Conservation (phyloP, 352 stramenopile genomes). For the Phytophthora pinifolia region DNA sequence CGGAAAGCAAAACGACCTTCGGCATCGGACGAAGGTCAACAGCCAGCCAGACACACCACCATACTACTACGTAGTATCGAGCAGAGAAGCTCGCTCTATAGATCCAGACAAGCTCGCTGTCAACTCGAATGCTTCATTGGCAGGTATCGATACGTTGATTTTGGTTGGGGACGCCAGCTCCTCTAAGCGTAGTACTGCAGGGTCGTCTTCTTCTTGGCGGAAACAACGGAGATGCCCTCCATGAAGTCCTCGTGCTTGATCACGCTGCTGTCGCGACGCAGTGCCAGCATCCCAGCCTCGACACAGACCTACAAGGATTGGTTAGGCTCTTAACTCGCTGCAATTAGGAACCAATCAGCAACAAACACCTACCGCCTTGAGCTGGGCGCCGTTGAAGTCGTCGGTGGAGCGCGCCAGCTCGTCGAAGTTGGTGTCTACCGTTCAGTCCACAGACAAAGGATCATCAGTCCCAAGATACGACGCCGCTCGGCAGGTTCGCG, state of each 20-base stretch:
- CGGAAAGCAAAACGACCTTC: constrained; percentile 16
- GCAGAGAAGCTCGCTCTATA: constrained; percentile 3
- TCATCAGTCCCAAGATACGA: constrained; percentile 6
- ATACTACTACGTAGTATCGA: no score
- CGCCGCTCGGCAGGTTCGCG: not conserved
- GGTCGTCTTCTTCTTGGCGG: constrained; percentile 97
- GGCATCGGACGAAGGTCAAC: no score
- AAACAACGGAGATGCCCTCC: constrained; percentile 97
- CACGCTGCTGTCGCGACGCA: constrained; percentile 93
- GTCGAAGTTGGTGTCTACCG: constrained; percentile 95
- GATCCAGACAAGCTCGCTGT: constrained; percentile 1
- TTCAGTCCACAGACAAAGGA: not conserved
- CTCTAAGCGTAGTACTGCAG: constrained; percentile 97
- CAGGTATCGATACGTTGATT: constrained; percentile 6
- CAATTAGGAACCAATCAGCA: no score
- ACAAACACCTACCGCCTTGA: constrained; percentile 90
- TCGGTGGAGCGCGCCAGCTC: constrained; percentile 97
- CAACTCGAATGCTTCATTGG: constrained; percentile 8
- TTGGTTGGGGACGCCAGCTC: not conserved
- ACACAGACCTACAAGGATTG: constrained; percentile 87
- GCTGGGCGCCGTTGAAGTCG: constrained; percentile 98
- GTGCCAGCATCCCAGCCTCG: constrained; percentile 97
- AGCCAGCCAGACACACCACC: no score
- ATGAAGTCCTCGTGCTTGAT: constrained; percentile 99
- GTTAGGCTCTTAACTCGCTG: no score